Base-by-base conservation (phyloP, 495 filamentous ascomycete genomes). In the Apodospora peruviana region DNA sequence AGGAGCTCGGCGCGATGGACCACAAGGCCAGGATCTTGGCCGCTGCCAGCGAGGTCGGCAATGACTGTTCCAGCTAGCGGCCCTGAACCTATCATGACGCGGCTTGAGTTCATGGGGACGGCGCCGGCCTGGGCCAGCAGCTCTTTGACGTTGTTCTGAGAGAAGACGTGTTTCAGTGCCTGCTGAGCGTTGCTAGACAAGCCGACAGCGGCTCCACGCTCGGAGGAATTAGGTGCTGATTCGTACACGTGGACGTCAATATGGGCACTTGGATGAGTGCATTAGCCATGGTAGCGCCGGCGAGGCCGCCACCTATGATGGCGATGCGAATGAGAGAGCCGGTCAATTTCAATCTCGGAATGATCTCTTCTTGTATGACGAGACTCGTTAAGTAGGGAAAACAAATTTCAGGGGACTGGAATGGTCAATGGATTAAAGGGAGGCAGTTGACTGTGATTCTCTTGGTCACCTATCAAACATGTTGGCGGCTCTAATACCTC, bases 281-380 rank as follows among this genome's bases (percentile, higher is more conserved):
- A 18, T 48, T 48, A 24, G 46, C 37, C 22, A 48, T 5, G 1
- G 46, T 48, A 16, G 46, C 36, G 4, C 46, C 37, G 14, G 46
- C 22, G 2, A 48, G 14, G 3, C 46, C 46, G 12, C 46, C 46
- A n/a, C 46, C 46, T 11, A 48, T 41, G 37, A 48, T 42, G 22
- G 46, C 37, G 25, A 48, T 48, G 14, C 46, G 46, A 18, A 48
- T 40, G 27, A 14, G 27, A n/a, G n/a, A n/a, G n/a, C n/a, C n/a
- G n/a, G n/a, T n/a, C n/a, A n/a, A n/a, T n/a, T n/a, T n/a, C n/a
- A n/a, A n/a, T n/a, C n/a, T n/a, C n/a, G n/a, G n/a, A n/a, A n/a
- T n/a, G n/a, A n/a, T n/a, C n/a, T n/a, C n/a, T n/a, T n/a, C n/a
- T n/a, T n/a, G n/a, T n/a, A n/a, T n/a, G n/a, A n/a, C n/a, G n/a